These are phyloP conservation scores for Suhomyces yuchorum DNA, from an alignment of 1,139 yeast genomes.

Conservation along the genomic window DNA sequence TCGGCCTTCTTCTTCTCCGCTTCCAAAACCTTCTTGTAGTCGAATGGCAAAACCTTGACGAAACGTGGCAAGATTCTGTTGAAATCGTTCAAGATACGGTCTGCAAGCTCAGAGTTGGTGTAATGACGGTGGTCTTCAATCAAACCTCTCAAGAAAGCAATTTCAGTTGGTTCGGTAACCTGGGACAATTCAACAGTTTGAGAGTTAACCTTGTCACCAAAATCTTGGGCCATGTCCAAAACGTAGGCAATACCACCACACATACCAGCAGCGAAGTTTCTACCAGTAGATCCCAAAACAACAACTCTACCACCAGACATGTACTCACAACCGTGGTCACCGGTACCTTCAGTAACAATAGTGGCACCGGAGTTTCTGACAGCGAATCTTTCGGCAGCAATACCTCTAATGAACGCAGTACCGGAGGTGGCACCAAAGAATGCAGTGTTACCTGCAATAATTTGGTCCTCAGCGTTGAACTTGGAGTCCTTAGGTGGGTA, in stretches of 20 bases:
- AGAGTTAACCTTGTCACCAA: conserved; percentile 73
- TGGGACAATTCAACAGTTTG: conserved; percentile 80
- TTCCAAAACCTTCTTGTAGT: conserved; percentile 87
- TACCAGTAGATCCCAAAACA: conserved; percentile 87
- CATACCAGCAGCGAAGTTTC: conserved; percentile 98
- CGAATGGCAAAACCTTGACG: conserved; percentile 90
- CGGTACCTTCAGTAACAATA: conserved; percentile 95
- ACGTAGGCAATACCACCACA: conserved; percentile 99
- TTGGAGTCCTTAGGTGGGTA: conserved; percentile 85
- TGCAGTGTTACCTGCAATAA: conserved; percentile 95
- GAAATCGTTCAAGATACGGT: conserved; percentile 78
- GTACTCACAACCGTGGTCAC: conserved; percentile 98
- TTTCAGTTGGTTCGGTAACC: conserved; percentile 84
- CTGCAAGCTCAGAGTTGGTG: conserved; percentile 91
- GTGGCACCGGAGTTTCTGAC: conserved; percentile 98
- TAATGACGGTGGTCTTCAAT: conserved; percentile 95
- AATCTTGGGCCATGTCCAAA: conserved; percentile 92
- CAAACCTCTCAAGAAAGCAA: conserved; percentile 90
- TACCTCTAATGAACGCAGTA: conserved; percentile 90
- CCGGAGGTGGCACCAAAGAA: conserved; percentile 98
- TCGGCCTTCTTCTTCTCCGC: conserved; percentile 69
- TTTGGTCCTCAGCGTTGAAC: conserved; percentile 94
- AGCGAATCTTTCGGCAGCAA: conserved; percentile 98
- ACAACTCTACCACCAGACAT: conserved; percentile 99
- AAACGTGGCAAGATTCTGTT: conserved; percentile 85